phyloP scores from a whole-genome alignment of 306 rosid species.

The Cucumis melo region DNA sequence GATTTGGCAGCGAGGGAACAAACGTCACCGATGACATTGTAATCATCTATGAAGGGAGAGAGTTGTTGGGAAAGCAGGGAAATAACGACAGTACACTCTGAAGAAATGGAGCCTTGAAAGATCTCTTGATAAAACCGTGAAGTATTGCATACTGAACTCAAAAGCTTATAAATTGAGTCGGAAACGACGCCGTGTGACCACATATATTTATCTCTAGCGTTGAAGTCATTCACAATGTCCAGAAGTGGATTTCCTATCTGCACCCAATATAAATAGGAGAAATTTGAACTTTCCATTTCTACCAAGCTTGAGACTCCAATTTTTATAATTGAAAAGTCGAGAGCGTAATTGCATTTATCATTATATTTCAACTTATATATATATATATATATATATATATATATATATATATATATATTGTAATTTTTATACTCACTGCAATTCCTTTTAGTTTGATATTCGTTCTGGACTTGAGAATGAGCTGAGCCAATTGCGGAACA shows the following conservation, averaged over 20 bases:
- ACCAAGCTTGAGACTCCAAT: too few species aligned
- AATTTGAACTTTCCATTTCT: too few species aligned
- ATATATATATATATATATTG: too few species aligned
- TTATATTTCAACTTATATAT: too few species aligned
- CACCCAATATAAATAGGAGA: too few species aligned
- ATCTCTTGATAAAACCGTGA: conserved; percentile 25
- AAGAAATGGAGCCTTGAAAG: conserved; percentile 21
- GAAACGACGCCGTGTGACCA: conserved; percentile 56
- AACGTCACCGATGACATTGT: conserved; percentile 44
- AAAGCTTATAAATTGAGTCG: conserved; percentile 28
- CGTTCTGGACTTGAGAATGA: conserved; percentile 24
- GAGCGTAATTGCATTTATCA: too few species aligned
- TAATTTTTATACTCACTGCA: conserved; percentile 39
- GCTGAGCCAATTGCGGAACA: conserved; percentile 48
- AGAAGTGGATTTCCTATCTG: conserved; percentile 47
- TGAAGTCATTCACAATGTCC: conserved; percentile 32
- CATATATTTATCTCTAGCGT: conserved; percentile 33
- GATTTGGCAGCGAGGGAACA: conserved; percentile 26
- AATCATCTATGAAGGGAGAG: conserved; percentile 30
- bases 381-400: too few species aligned
- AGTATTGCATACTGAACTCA: conserved; percentile 30
- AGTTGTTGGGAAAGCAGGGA: conserved; percentile 27
- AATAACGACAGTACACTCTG: conserved; percentile 26
- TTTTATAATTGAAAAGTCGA: too few species aligned
- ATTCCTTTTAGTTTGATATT: conserved; percentile 36